phyloP scores from a whole-genome alignment of 164 flowering plant genomes.

The Akebia trifoliata region DNA sequence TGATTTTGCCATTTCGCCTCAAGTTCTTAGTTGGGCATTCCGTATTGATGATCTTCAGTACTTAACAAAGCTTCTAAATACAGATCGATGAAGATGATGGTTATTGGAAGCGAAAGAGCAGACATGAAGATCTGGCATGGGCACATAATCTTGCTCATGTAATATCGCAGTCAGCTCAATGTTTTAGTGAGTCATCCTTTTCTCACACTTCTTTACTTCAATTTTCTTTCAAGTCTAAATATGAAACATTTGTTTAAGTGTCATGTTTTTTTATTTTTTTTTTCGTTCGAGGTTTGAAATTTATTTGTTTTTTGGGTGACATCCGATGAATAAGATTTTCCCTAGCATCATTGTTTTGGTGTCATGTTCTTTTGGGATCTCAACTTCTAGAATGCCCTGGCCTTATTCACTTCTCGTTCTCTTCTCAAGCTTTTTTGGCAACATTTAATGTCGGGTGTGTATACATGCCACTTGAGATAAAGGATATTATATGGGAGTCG shows the following conservation, averaged over 20 bases:
- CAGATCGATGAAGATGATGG: conserved; percentile 81
- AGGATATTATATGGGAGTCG: too few relatives aligned
- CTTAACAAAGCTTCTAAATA: conserved; percentile 13
- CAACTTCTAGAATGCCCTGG: background rate
- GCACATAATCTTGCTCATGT: conserved; percentile 55
- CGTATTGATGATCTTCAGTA: background rate
- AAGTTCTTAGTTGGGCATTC: background rate
- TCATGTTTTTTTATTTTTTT: too few relatives aligned
- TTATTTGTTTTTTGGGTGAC: too few relatives aligned
- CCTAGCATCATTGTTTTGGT: background rate
- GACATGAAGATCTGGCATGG: conserved; percentile 56
- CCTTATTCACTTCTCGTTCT: too few relatives aligned
- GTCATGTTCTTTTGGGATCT: background rate
- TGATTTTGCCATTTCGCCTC: background rate
- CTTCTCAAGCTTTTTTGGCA: too few relatives aligned
- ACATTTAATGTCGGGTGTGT: too few relatives aligned
- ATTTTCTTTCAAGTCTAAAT: background rate
- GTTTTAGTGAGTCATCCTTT: conserved; percentile 56
- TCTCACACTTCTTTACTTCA: background rate
- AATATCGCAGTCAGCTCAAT: conserved; percentile 58
- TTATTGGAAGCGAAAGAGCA: conserved; percentile 44
- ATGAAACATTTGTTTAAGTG: too few relatives aligned
- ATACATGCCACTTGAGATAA: too few relatives aligned
- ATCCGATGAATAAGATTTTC: background rate
- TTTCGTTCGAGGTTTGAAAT: too few relatives aligned